Evolutionary conservation across 495 filamentous ascomycete species (phyloP), one percentile per base, ranked within the genome.

Genomic region (Penicillium nucicola): DNA sequence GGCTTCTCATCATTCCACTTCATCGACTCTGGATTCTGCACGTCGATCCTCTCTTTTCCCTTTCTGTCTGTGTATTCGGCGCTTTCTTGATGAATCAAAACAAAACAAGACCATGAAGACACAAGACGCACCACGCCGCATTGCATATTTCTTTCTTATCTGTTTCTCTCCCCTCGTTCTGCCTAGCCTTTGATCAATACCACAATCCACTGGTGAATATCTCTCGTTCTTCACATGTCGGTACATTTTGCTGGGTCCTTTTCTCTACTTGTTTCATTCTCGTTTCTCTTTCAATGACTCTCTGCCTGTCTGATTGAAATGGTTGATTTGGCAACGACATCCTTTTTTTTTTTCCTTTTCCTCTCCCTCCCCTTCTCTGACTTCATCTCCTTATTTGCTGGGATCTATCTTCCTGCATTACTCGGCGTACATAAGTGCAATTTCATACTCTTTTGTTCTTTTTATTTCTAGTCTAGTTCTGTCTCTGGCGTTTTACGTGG

Each of bases 361-460:
- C 35, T 42, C 17, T 38, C 13, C 13, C 13, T 48, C 38, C 6
- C 34, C 38, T 45, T 47, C 20, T 42, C 15, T 46, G 44, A 28
- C n/a, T n/a, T 23, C 22, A 36, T 28, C 7, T 28, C 10, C 25
- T 19, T 30, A 11, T 28, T 25, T 55, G 47, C 52, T 54, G 45
- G 39, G 32, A 56, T 64, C 48, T 62, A 50, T 59, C 52, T 56
- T 59, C 39, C 56, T 59, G 61, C 61, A 65, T 65, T 51, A 59
- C 41, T 45, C 38, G 61, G 58, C 58, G 58, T 65, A 65, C 50
- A 62, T 55, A 59, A 54, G 34, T 59, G 50, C 52, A 55, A 59
- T 44, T 42, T 46, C 31, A 49, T 3, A 22, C 20, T 22, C 20
- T 22, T 43, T 48, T 30, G 28, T 3, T 4, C 25, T 47, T 34